These are phyloP conservation scores for Cutaneotrichosporon cyanovorans DNA, from an alignment of 1,284 basidiomycete genomes.

Conservation along the genomic window DNA sequence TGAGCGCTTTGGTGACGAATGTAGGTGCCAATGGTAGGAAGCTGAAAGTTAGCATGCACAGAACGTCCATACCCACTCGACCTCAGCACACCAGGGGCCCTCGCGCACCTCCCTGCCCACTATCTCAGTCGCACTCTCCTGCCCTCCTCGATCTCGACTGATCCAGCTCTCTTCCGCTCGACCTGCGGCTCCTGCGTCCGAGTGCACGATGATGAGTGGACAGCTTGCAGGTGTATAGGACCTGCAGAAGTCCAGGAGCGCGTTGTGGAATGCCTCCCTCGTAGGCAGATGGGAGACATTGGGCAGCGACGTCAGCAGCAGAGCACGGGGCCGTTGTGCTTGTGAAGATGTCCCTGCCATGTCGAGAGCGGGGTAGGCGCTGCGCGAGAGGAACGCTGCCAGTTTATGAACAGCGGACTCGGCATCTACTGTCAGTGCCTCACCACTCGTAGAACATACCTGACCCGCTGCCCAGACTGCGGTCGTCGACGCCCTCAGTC, in stretches of 20 bases:
- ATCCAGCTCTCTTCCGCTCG: conserved; percentile 52
- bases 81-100: conserved; percentile 61
- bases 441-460: conserved; percentile 15
- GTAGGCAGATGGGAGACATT: conserved; percentile 74
- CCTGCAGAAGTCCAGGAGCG: conserved; percentile 56
- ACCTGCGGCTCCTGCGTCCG: conserved; percentile 69
- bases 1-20: conserved; percentile 69
- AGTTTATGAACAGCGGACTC: conserved; percentile 68
- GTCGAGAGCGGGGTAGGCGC: conserved; percentile 57
- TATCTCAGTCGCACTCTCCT: conserved; percentile 49
- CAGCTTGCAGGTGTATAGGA: conserved; percentile 42
- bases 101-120: conserved; percentile 57
- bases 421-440: conserved; percentile 40
- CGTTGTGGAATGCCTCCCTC: conserved; percentile 65
- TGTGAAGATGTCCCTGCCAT: conserved; percentile 48
- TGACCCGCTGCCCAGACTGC: conserved; percentile 32
- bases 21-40: conserved; percentile 90
- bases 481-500: conserved; percentile 49
- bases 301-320: conserved; percentile 87
- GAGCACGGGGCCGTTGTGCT: conserved; percentile 45
- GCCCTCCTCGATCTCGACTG: conserved; percentile 47
- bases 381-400: conserved; percentile 63
- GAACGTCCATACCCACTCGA: conserved; percentile 54
- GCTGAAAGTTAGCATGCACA: conserved; percentile 44
- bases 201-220: conserved; percentile 78